Conservation (phyloP, 352 stramenopile genomes). For the Phytophthora syringae region DNA sequence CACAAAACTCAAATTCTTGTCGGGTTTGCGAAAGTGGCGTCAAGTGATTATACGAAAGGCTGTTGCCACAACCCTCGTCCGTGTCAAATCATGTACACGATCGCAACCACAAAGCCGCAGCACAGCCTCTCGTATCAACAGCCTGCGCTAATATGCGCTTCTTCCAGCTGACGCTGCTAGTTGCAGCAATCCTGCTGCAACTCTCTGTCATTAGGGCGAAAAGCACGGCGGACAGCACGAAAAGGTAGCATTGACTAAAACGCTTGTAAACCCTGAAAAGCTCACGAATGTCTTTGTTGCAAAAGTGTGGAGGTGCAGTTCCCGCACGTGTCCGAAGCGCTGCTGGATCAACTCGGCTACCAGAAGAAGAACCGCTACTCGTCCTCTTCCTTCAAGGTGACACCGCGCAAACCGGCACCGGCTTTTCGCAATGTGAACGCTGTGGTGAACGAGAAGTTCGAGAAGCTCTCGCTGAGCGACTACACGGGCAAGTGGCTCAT, state of each 20-base stretch:
- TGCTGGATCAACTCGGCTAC: slow-evolving; percentile 80
- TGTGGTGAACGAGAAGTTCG: slow-evolving; percentile 81
- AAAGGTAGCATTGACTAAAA: slow-evolving; percentile 41
- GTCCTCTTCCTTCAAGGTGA: slow-evolving; percentile 74
- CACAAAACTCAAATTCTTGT: background rate
- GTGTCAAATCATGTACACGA: background rate
- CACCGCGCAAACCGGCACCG: slow-evolving; percentile 73
- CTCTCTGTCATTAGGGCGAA: slow-evolving; percentile 29
- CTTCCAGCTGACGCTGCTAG: slow-evolving; percentile 38
- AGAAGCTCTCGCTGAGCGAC: slow-evolving; percentile 79
- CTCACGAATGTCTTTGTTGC: background rate
- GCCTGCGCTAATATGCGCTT: slow-evolving; percentile 6
- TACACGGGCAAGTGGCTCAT: slow-evolving; percentile 85
- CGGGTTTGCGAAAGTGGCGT: slow-evolving; percentile 26
- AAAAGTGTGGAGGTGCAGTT: slow-evolving; percentile 82
- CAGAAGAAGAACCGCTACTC: slow-evolving; percentile 87
- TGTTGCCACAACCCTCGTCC: slow-evolving; percentile 7
- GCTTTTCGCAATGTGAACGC: slow-evolving; percentile 81
- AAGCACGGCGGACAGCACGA: slow-evolving; percentile 36
- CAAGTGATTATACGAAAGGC: slow-evolving; percentile 22
- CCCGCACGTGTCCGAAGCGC: slow-evolving; percentile 74
- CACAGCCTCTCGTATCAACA: background rate
- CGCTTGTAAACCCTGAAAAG: too few species aligned
- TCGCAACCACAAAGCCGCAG: slow-evolving; percentile 15
- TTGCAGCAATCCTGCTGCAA: slow-evolving; percentile 40